Conservation (phyloP, 2,329 filamentous ascomycete genomes). For the Simplicillium sp. region DNA sequence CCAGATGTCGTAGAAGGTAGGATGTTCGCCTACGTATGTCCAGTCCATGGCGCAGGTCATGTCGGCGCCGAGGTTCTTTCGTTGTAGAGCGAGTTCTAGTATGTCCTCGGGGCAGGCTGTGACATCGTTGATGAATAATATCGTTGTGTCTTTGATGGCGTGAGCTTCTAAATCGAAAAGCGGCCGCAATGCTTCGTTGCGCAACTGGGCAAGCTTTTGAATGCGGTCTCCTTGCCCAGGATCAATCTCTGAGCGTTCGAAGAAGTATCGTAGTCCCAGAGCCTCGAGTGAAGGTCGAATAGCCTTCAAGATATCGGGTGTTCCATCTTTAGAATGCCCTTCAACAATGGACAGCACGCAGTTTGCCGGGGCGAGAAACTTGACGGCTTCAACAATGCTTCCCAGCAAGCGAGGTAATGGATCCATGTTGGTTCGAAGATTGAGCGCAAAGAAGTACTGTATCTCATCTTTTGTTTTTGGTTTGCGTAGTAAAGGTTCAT, state of each 20-base stretch:
- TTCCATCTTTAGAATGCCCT: constrained; percentile 45
- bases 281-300: constrained; percentile 28
- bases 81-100: constrained; percentile 45
- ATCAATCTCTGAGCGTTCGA: constrained; percentile 31
- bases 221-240: constrained; percentile 35
- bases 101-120: constrained; percentile 44
- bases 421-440: constrained; percentile 33
- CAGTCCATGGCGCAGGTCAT: constrained; percentile 54
- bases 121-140: constrained; percentile 47
- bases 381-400: constrained; percentile 38
- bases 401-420: constrained; percentile 42
- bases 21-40: constrained; percentile 31
- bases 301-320: constrained; percentile 35
- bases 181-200: constrained; percentile 42
- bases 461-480: constrained; percentile 5
- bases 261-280: constrained; percentile 29
- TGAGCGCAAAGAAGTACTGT: constrained; percentile 42
- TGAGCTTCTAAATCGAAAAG: constrained; percentile 19
- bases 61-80: constrained; percentile 32
- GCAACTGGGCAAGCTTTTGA: constrained; percentile 34
- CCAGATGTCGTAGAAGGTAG: constrained; percentile 50
- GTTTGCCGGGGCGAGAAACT: constrained; percentile 36
- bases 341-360: constrained; percentile 48
- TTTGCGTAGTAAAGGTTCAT: constrained; percentile 11
- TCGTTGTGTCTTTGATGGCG: constrained; percentile 25